These are phyloP conservation scores for Termitomyces sp. DNA, from an alignment of 768 basidiomycete genomes.

Conservation along the genomic window DNA sequence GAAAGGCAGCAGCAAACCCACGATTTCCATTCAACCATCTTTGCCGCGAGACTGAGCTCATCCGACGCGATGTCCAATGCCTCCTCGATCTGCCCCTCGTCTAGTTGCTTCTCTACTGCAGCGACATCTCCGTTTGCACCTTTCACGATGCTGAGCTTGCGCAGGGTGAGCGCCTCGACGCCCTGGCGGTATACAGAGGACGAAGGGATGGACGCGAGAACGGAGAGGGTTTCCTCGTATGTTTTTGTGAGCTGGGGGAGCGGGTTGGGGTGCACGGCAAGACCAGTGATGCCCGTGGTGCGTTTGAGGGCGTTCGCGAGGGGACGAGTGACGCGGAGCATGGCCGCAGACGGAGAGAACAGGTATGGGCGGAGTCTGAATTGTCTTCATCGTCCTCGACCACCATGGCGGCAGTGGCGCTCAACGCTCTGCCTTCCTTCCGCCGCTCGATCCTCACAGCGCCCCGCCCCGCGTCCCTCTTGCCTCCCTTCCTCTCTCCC, in stretches of 20 bases:
- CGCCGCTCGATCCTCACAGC: slow-evolving; percentile 6
- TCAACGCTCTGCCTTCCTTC: slow-evolving; percentile 18
- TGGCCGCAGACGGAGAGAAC: slow-evolving; percentile 21
- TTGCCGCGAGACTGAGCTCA: slow-evolving; percentile 69
- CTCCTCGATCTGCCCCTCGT: slow-evolving; percentile 86
- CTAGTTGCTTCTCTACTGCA: slow-evolving; percentile 65
- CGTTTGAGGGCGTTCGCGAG: slow-evolving; percentile 63
- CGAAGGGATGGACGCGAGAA: slow-evolving; percentile 66
- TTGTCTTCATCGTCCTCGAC: slow-evolving; percentile 11
- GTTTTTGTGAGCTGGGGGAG: slow-evolving; percentile 70
- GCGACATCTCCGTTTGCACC: slow-evolving; percentile 59
- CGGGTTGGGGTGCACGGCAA: slow-evolving; percentile 79
- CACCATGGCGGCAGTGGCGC: slow-evolving; percentile 29
- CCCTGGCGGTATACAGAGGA: slow-evolving; percentile 88
- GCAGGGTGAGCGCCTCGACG: slow-evolving; percentile 77
- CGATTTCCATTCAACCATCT: slow-evolving; percentile 97
- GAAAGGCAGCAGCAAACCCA: slow-evolving; percentile 37
- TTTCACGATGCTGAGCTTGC: slow-evolving; percentile 71
- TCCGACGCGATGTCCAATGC: slow-evolving; percentile 76
- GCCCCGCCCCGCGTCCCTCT: slow-evolving; percentile 6
- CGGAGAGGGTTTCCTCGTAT: slow-evolving; percentile 71
- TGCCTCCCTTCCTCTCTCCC: slow-evolving; percentile 12
- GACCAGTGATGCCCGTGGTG: slow-evolving; percentile 84
- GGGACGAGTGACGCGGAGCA: slow-evolving; percentile 77
- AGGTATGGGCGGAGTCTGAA: slow-evolving; percentile 35